phyloP scores from a whole-genome alignment of 768 basidiomycete species.

The Candolleomyces aberdarensis region DNA sequence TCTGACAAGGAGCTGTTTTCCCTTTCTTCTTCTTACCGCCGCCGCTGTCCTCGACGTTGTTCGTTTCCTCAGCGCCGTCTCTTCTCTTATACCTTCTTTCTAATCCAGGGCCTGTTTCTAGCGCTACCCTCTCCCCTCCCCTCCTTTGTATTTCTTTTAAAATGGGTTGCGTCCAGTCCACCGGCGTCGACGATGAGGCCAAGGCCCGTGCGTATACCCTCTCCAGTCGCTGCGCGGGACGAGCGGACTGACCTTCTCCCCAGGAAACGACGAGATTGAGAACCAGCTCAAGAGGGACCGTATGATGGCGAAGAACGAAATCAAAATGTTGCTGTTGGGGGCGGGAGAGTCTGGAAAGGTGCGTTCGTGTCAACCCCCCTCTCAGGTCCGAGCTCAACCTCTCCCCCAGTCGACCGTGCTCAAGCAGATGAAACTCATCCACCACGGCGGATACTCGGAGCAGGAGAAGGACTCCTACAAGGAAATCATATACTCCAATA shows the following conservation, averaged over 20 bases:
- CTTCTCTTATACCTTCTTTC: too few species aligned
- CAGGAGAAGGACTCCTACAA: conserved; percentile 91
- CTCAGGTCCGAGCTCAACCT: background rate
- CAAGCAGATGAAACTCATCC: conserved; percentile 97
- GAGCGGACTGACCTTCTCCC: background rate
- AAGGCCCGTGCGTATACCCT: background rate
- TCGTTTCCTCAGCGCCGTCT: too few species aligned
- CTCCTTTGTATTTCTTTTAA: background rate
- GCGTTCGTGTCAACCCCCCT: conserved; percentile 12
- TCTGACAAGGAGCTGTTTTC: too few species aligned
- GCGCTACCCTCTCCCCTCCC: too few species aligned
- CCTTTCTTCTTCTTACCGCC: too few species aligned
- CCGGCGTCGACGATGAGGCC: background rate
- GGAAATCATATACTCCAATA: conserved; percentile 94
- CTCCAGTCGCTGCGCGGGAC: background rate
- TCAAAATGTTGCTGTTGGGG: conserved; percentile 94
- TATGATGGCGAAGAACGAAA: conserved; percentile 88
- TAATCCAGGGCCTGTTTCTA: too few species aligned
- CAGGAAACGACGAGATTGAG: conserved; percentile 93
- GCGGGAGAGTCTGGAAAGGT: conserved; percentile 98
- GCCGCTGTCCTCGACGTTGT: too few species aligned
- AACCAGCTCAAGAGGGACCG: conserved; percentile 86
- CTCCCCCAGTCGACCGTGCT: conserved; percentile 74
- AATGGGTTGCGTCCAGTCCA: background rate
- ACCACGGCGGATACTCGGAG: conserved; percentile 86